Evolutionary conservation across 176 grass and related monocot genomes (phyloP).

Genomic region (Avena eriantha): DNA sequence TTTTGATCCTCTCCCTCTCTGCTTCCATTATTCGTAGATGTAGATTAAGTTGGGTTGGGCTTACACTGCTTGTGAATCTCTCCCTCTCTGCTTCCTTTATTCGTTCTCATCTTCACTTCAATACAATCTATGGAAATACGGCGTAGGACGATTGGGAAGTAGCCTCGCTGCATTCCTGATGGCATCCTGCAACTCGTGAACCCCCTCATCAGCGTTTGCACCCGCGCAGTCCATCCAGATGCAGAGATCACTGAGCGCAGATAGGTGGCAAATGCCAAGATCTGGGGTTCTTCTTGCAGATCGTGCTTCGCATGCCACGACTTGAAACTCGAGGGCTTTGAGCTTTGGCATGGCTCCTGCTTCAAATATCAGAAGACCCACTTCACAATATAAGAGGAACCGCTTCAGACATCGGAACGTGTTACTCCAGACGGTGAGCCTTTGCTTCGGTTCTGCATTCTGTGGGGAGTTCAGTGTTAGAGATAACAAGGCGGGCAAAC

Average conservation of each 20-base stretch:
- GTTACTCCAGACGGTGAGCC: neutral
- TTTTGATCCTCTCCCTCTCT: too few relatives aligned
- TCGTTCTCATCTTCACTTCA: neutral
- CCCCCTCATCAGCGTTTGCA: conserved; percentile 16
- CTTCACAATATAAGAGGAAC: neutral
- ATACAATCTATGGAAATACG: conserved; percentile 13
- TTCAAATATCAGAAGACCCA: conserved; percentile 27
- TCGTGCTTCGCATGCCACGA: neutral
- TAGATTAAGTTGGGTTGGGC: neutral
- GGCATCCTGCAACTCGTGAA: conserved; percentile 18
- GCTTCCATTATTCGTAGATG: neutral
- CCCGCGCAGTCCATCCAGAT: conserved; percentile 23
- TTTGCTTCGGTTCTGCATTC: conserved; percentile 14
- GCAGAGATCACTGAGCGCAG: conserved; percentile 29
- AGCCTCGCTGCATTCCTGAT: conserved; percentile 12
- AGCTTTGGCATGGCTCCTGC: conserved; percentile 14
- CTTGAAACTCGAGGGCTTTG: neutral
- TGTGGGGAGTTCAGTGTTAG: neutral
- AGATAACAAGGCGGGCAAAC: conserved; percentile 1
- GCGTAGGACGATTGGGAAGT: conserved; percentile 11
- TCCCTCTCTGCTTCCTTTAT: neutral
- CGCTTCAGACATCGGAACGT: conserved; percentile 23
- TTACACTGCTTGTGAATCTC: neutral
- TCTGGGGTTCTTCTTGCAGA: neutral
- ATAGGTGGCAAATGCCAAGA: conserved; percentile 34